Conservation (phyloP, 495 filamentous ascomycete genomes). For the Tuber microsphaerosporum region DNA sequence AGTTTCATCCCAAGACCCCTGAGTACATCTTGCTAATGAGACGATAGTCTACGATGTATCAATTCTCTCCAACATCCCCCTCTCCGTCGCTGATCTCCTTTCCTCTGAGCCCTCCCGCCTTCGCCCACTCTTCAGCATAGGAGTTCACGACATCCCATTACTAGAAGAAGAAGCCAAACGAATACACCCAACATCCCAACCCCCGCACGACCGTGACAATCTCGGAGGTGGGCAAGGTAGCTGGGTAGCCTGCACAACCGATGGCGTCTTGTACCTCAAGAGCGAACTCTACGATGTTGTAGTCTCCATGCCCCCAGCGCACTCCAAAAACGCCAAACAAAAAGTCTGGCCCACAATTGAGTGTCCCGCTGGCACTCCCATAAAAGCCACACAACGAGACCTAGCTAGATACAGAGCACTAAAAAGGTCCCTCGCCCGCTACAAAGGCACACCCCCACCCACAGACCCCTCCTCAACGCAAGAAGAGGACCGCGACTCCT, state of each 20-base stretch:
- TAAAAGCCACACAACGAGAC: slow-evolving; percentile 91
- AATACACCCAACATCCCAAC: slow-evolving; percentile 23
- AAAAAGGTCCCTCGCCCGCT: slow-evolving; percentile 47
- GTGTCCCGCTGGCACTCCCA: slow-evolving; percentile 50
- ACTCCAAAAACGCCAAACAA: slow-evolving; percentile 52
- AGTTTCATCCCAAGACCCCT: slow-evolving; percentile 19
- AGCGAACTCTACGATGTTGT: slow-evolving; percentile 78
- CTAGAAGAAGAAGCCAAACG: slow-evolving; percentile 51
- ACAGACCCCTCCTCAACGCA: neutral
- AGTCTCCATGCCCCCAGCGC: slow-evolving; percentile 63
- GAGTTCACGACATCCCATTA: slow-evolving; percentile 83
- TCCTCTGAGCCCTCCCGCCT: slow-evolving; percentile 57
- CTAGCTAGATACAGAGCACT: slow-evolving; percentile 69
- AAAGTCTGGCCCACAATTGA: slow-evolving; percentile 71
- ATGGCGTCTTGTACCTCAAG: slow-evolving; percentile 81
- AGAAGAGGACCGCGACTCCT: slow-evolving; percentile 36
- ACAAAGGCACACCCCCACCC: slow-evolving; percentile 42
- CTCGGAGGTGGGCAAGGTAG: slow-evolving; percentile 53
- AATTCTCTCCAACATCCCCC: slow-evolving; percentile 70
- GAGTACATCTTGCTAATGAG: neutral
- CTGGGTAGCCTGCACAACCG: slow-evolving; percentile 93
- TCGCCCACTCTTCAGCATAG: slow-evolving; percentile 81
- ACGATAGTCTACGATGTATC: slow-evolving; percentile 80
- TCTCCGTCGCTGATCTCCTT: slow-evolving; percentile 58
- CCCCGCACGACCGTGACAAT: slow-evolving; percentile 18